These are phyloP conservation scores for Medicago arabica DNA, from an alignment of 306 rosid species.

Conservation along the genomic window DNA sequence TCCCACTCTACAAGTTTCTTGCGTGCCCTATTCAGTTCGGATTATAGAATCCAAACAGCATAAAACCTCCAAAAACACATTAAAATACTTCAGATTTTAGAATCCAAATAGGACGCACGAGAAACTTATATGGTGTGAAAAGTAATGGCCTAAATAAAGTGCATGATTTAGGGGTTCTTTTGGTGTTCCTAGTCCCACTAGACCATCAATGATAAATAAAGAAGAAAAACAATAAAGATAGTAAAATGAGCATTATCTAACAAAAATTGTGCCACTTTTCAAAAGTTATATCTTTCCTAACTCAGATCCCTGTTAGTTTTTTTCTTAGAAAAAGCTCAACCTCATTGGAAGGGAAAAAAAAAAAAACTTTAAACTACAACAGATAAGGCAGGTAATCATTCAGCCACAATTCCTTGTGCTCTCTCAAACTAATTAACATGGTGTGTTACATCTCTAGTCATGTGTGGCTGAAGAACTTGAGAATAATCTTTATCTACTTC, in stretches of 20 bases:
- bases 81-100: too few relatives aligned
- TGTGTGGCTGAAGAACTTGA: slow-evolving; percentile 51
- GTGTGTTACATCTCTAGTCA: slow-evolving; percentile 55
- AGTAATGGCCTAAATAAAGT: too few relatives aligned
- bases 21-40: too few relatives aligned
- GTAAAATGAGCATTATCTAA: slow-evolving; percentile 42
- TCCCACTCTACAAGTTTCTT: too few relatives aligned
- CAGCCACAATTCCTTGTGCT: slow-evolving; percentile 53
- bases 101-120: too few relatives aligned
- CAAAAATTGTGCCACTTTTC: slow-evolving; percentile 42
- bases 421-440: slow-evolving; percentile 59
- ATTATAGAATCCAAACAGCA: too few relatives aligned
- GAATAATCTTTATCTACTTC: slow-evolving; percentile 57
- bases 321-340: slow-evolving; percentile 44
- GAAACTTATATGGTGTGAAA: too few relatives aligned
- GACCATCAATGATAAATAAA: slow-evolving; percentile 37
- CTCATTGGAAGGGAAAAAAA: slow-evolving; percentile 39
- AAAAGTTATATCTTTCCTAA: slow-evolving; percentile 47
- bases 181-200: background rate
- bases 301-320: slow-evolving; percentile 46
- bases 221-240: slow-evolving; percentile 12
- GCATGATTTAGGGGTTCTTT: too few relatives aligned
- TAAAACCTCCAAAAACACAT: too few relatives aligned
- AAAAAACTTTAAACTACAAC: slow-evolving; percentile 61
- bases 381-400: slow-evolving; percentile 50